Percentiles rank a stretch among this genome's conserved stretches.
Evolutionary conservation across 176 grass and related monocot species (phyloP).

Genomic region (Oryza australiensis): DNA sequence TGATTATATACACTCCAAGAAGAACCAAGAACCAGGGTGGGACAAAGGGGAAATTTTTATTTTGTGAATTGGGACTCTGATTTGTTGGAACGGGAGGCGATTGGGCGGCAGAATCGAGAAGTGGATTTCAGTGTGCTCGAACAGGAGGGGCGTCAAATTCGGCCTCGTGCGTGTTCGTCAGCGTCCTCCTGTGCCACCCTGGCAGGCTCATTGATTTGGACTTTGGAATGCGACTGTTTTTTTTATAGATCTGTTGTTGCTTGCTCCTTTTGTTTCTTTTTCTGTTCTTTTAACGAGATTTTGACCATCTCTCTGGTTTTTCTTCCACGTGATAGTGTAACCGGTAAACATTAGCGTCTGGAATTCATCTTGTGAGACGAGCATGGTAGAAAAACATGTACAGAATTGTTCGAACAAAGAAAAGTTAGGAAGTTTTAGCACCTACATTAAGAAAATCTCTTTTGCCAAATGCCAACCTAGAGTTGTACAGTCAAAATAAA

Average conservation of each 20-base stretch:
- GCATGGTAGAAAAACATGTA: background rate
- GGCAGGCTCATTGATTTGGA: background rate
- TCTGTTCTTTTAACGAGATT: background rate
- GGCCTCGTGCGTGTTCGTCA: background rate
- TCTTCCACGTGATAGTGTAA: background rate
- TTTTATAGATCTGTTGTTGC: background rate
- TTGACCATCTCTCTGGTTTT: background rate
- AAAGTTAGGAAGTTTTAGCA: too few species aligned
- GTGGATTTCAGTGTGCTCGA: background rate
- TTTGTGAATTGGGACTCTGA: conserved; percentile 4
- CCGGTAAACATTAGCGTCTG: background rate
- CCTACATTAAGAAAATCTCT: too few species aligned
- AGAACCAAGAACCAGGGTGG: background rate
- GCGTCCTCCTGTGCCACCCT: background rate
- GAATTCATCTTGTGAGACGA: background rate
- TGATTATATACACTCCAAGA: background rate
- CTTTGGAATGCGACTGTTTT: background rate
- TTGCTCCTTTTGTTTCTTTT: background rate
- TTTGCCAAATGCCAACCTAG: too few species aligned
- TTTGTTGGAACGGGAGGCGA: background rate
- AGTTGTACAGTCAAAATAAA: too few species aligned
- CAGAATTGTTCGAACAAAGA: background rate
- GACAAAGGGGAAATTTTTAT: background rate
- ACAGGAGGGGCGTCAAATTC: conserved; percentile 34
- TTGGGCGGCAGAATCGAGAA: background rate